Evolutionary conservation across 1,139 yeast genomes (phyloP).

Genomic region (Keqinozyma sinolaborantium): DNA sequence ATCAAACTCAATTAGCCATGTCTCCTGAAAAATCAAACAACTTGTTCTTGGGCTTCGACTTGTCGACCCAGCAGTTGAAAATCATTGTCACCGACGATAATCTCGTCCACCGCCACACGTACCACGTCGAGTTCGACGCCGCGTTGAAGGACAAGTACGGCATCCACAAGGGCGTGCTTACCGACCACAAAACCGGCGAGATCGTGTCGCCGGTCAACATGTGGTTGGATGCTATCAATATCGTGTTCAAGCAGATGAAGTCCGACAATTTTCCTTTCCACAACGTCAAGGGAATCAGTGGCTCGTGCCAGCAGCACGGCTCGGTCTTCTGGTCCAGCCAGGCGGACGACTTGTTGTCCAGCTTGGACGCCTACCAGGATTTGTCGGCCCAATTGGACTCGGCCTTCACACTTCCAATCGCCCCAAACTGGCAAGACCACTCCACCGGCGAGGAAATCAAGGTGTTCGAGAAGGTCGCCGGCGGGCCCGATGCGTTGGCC

Average conservation of each 20-base stretch:
- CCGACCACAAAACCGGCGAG: slow-evolving; percentile 49
- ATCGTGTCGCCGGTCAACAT: slow-evolving; percentile 77
- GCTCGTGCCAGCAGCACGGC: slow-evolving; percentile 93
- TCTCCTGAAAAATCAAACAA: slow-evolving; percentile 14
- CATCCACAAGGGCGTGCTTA: slow-evolving; percentile 68
- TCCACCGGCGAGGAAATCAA: slow-evolving; percentile 71
- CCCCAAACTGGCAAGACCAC: slow-evolving; percentile 96
- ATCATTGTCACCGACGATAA: slow-evolving; percentile 60
- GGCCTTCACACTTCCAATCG: slow-evolving; percentile 59
- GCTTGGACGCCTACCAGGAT: slow-evolving; percentile 18
- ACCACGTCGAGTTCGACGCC: slow-evolving; percentile 67
- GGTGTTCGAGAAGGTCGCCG: slow-evolving; percentile 57
- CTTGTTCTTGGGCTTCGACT: slow-evolving; percentile 70
- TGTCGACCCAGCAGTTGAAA: slow-evolving; percentile 88
- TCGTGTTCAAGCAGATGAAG: slow-evolving; percentile 55
- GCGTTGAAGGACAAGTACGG: slow-evolving; percentile 55
- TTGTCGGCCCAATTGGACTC: slow-evolving; percentile 43
- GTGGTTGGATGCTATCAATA: slow-evolving; percentile 86
- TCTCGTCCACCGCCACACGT: slow-evolving; percentile 53
- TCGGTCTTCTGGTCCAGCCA: slow-evolving; percentile 72
- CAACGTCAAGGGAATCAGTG: slow-evolving; percentile 67
- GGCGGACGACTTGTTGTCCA: slow-evolving; percentile 38
- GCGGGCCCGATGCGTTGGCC: slow-evolving; percentile 66
- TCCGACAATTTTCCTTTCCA: slow-evolving; percentile 52
- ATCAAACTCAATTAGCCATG: slow-evolving; percentile 14